These are phyloP conservation scores for Solanum hybrid DNA, from an alignment of 305 asterid species.

Conservation along the genomic window DNA sequence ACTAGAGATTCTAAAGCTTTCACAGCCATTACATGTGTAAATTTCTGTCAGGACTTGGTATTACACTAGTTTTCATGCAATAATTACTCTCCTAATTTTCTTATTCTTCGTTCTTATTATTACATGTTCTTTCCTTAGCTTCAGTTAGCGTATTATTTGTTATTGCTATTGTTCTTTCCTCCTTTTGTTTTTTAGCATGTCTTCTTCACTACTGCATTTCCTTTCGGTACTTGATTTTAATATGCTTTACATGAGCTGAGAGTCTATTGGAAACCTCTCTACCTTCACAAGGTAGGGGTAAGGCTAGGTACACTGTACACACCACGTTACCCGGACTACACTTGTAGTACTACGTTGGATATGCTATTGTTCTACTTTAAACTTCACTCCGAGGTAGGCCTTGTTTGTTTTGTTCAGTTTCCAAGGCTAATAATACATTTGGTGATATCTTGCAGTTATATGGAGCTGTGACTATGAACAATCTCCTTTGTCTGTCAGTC, in stretches of 20 bases:
- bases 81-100: not conserved
- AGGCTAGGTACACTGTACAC: not conserved
- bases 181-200: not conserved
- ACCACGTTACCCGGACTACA: too few species aligned
- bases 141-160: not conserved
- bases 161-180: not conserved
- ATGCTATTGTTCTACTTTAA: too few species aligned
- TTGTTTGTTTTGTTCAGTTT: not conserved
- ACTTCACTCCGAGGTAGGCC: not conserved
- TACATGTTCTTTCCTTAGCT: not conserved
- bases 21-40: not conserved
- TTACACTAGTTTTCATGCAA: not conserved
- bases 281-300: not conserved
- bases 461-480: conserved; percentile 94
- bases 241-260: not conserved
- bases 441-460: conserved; percentile 44
- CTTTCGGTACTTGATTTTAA: not conserved
- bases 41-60: not conserved
- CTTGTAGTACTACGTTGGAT: too few species aligned
- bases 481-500: conserved; percentile 72
- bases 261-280: not conserved
- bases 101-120: not conserved
- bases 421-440: not conserved
- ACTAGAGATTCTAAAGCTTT: not conserved
- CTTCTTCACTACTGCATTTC: not conserved